Percentiles rank a stretch among this genome's conserved stretches.
These are phyloP conservation scores for Rhodocollybia butyracea DNA, from an alignment of 768 basidiomycete genomes.

Conservation along the genomic window DNA sequence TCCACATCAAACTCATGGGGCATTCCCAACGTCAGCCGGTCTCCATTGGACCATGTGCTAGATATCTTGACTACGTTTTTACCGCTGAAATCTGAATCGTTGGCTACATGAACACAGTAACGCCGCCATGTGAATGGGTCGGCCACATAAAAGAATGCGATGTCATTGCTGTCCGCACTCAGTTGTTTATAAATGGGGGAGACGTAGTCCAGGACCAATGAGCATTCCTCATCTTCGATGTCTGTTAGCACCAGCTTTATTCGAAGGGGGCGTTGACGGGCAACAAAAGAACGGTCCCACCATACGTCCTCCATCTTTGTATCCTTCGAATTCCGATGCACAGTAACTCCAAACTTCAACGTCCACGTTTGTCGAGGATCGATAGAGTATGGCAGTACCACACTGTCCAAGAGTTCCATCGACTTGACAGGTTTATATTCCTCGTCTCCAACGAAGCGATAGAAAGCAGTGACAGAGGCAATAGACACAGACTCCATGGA, in stretches of 20 bases:
- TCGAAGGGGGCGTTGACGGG: slow-evolving; percentile 32
- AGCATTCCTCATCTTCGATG: slow-evolving; percentile 35
- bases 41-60: no score
- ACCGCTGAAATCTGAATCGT: slow-evolving; percentile 12
- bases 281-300: slow-evolving; percentile 31
- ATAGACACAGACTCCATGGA: slow-evolving; percentile 32
- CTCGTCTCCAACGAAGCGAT: slow-evolving; percentile 33
- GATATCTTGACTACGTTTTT: no score
- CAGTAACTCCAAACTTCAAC: slow-evolving; percentile 25
- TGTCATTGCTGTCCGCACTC: slow-evolving; percentile 23
- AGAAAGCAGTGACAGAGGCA: slow-evolving; percentile 28
- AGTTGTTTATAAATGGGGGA: slow-evolving; percentile 22
- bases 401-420: slow-evolving; percentile 22
- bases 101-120: slow-evolving; percentile 22
- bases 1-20: slow-evolving; percentile 22
- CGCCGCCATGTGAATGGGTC: slow-evolving; percentile 25
- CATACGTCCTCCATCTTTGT: slow-evolving; percentile 23
- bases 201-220: slow-evolving; percentile 36
- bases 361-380: slow-evolving; percentile 33
- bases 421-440: slow-evolving; percentile 27
- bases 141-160: slow-evolving; percentile 34
- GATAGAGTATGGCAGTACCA: slow-evolving; percentile 29
- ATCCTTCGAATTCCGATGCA: slow-evolving; percentile 34
- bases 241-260: slow-evolving; percentile 32
- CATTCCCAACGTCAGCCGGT: no score